Evolutionary conservation across 306 rosid genomes (phyloP), one percentile per base, ranked within the genome.

Genomic region (Psophocarpus tetragonolobus): DNA sequence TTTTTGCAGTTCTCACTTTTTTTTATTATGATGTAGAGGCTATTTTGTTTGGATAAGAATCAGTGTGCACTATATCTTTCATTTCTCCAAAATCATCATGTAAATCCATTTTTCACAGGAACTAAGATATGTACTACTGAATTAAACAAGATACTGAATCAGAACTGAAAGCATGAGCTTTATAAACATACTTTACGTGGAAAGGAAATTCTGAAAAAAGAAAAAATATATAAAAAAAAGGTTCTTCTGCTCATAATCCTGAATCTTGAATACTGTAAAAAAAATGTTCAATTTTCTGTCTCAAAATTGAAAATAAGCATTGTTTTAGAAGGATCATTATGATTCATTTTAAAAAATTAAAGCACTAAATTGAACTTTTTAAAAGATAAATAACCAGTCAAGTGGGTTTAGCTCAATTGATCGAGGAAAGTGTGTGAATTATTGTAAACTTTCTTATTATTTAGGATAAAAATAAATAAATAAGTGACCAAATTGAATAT

Each of bases 1-100:
- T 51, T 29, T 47, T 66, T 67, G 50, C 30, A 24, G 72, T 42
- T 36, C 36, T 54, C 15, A 84, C 29, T 65, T 51, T 68, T 73
- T 60, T 50, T 66, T 78, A 65, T 61, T 67, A 65, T 81, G 41
- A 76, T 20, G 32, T 67, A 75, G 57, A 38, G 13, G 50, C 35
- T 36, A 68, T 10, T 35, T 45, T 44, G 39, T 58, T 38, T 32
- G 32, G 53, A 68, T 65, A 81, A 75, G 60, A 75, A 74, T 74
- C 51, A 38, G 41, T 48, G 15, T 47, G 62, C 51, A 33, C 72
- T 50, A 5, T 75, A 38, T 68, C 47, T 45, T 8, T 44, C 7
- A n/a, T 26, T 68, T 45, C 68, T 75, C 51, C 50, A 27, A 69
- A 69, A 35, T 35, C 54, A 65, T 65, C 65, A 15, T 54, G 44